phyloP scores from a whole-genome alignment of 106 monocot species.

The Allium sativum region DNA sequence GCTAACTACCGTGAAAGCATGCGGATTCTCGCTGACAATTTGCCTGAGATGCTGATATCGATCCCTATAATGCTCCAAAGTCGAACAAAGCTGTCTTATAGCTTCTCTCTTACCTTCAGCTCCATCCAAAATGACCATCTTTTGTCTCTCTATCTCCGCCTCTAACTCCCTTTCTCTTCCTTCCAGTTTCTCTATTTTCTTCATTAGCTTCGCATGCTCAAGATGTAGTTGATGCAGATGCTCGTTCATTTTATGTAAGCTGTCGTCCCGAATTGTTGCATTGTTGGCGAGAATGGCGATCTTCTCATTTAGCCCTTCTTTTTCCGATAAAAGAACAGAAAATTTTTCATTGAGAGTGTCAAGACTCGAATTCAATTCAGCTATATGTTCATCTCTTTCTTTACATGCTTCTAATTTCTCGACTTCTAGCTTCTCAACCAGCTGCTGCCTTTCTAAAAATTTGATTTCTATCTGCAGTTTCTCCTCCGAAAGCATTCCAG shows the following conservation, averaged over 20 bases:
- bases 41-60: slow-evolving; percentile 61
- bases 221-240: slow-evolving; percentile 36
- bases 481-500: slow-evolving; percentile 14
- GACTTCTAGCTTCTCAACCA: slow-evolving; percentile 18
- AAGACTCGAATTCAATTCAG: slow-evolving; percentile 17
- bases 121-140: slow-evolving; percentile 28
- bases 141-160: slow-evolving; percentile 51
- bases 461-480: slow-evolving; percentile 20
- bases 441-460: slow-evolving; percentile 19
- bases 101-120: slow-evolving; percentile 92
- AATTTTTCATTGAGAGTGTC: slow-evolving; percentile 18
- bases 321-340: slow-evolving; percentile 29
- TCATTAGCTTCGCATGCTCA: slow-evolving; percentile 33
- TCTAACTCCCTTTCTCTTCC: slow-evolving; percentile 36
- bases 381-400: slow-evolving; percentile 7
- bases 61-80: slow-evolving; percentile 72
- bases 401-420: slow-evolving; percentile 26
- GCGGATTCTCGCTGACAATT: slow-evolving; percentile 27
- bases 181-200: slow-evolving; percentile 22
- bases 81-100: slow-evolving; percentile 85
- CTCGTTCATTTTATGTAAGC: slow-evolving; percentile 7
- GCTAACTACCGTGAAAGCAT: slow-evolving; percentile 16
- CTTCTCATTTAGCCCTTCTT: slow-evolving; percentile 18
- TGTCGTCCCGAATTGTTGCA: slow-evolving; percentile 17
- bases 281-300: slow-evolving; percentile 17